Evolutionary conservation across 257 asterid genomes (phyloP).

Genomic region (Plantago elongata): DNA sequence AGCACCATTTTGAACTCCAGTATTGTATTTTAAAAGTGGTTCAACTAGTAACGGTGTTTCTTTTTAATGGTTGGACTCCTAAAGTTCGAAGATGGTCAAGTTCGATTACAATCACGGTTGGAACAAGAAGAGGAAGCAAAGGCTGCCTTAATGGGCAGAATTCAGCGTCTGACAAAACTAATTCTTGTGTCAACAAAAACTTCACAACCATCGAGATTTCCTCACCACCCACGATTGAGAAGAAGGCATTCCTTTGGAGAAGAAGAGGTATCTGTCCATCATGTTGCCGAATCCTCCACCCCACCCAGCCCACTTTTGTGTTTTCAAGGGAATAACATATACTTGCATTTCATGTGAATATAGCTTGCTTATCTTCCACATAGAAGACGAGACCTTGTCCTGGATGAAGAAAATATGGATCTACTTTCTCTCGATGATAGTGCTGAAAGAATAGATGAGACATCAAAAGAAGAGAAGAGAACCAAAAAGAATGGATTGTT

Average conservation of each 20-base stretch:
- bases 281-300: not conserved
- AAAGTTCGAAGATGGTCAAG: conserved; percentile 99
- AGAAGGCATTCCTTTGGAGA: conserved; percentile 99
- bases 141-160: conserved; percentile 95
- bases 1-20: conserved; percentile 6
- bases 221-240: conserved; percentile 70
- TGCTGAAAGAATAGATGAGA: conserved; percentile 53
- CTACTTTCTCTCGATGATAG: conserved; percentile 63
- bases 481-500: conserved; percentile 84
- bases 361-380: conserved; percentile 99
- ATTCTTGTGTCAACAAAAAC: conserved; percentile 91
- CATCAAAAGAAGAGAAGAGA: conserved; percentile 71
- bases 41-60: conserved; percentile 24
- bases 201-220: conserved; percentile 68
- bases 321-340: conserved; percentile 7
- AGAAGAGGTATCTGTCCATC: conserved; percentile 68
- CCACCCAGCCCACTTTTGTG: not conserved
- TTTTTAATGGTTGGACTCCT: conserved; percentile 37
- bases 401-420: conserved; percentile 82
- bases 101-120: conserved; percentile 92
- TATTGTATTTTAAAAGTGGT: conserved; percentile 11
- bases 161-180: conserved; percentile 89
- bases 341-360: conserved; percentile 28
- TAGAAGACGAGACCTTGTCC: conserved; percentile 81
- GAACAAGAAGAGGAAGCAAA: conserved; percentile 99